phyloP scores from a whole-genome alignment of 176 grass and related monocot genomes.

The Poa annua region DNA sequence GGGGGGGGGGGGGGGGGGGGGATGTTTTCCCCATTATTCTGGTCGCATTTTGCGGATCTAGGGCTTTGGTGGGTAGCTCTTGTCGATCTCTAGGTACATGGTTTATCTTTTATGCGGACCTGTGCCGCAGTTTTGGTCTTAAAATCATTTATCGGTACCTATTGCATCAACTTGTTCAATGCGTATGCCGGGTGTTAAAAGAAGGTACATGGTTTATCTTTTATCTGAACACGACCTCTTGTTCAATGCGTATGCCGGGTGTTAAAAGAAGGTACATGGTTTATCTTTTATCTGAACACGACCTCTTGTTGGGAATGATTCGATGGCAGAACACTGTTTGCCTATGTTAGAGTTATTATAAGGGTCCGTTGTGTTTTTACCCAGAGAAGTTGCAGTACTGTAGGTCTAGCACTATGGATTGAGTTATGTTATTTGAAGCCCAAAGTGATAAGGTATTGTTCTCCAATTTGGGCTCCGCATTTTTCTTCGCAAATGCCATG shows the following conservation, averaged over 20 bases:
- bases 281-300: constrained; percentile 2
- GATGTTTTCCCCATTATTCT: background rate
- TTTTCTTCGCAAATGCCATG: background rate
- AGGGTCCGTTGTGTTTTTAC: background rate
- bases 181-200: background rate
- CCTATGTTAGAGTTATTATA: background rate
- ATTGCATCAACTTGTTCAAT: background rate
- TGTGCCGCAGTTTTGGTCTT: background rate
- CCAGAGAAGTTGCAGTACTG: background rate
- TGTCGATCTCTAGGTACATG: background rate
- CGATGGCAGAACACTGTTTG: background rate
- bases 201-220: background rate
- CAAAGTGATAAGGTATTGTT: background rate
- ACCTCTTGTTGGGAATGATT: background rate
- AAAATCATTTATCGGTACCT: background rate
- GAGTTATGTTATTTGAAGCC: background rate
- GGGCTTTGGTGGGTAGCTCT: background rate
- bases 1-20: too few relatives aligned
- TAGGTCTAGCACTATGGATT: background rate
- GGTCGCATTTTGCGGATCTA: background rate
- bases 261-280: background rate
- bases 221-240: background rate
- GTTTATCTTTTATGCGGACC: too few relatives aligned
- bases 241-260: background rate
- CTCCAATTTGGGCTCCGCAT: background rate